phyloP scores from a whole-genome alignment of 495 filamentous ascomycete genomes.

The Trichoderma asperelloides region DNA sequence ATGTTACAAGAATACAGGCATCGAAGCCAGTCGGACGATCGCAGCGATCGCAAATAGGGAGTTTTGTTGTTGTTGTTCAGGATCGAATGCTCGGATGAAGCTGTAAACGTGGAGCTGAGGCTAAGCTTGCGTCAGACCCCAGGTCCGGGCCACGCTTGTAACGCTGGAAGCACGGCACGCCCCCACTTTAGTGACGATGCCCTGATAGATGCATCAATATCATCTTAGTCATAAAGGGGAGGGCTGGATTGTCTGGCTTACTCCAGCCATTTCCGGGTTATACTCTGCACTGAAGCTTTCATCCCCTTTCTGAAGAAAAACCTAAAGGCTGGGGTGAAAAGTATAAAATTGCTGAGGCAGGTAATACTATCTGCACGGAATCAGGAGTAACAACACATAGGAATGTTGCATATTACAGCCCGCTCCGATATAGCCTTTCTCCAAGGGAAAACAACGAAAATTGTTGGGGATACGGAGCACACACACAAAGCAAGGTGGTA shows the following conservation, averaged over 20 bases:
- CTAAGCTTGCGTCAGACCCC: constrained; percentile 2
- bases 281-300: no score
- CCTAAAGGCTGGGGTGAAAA: no score
- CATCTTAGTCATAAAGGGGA: not conserved
- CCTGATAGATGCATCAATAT: not conserved
- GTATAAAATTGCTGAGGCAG: no score
- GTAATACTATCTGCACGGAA: no score
- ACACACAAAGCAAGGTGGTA: no score
- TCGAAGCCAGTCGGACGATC: not conserved
- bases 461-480: no score
- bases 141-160: not conserved
- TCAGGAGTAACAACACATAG: no score
- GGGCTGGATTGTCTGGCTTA: not conserved
- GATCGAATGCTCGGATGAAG: not conserved
- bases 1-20: not conserved
- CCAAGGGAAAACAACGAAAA: no score
- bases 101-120: not conserved
- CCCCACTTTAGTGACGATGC: not conserved
- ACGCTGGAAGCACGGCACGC: not conserved
- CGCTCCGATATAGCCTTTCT: not conserved
- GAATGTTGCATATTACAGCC: not conserved
- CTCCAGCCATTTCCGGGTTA: no score
- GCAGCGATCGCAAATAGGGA: not conserved
- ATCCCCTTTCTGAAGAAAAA: no score
- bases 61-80: not conserved